phyloP scores from a whole-genome alignment of 192 early-diverging fungal species.

The Oehlia diaphana region DNA sequence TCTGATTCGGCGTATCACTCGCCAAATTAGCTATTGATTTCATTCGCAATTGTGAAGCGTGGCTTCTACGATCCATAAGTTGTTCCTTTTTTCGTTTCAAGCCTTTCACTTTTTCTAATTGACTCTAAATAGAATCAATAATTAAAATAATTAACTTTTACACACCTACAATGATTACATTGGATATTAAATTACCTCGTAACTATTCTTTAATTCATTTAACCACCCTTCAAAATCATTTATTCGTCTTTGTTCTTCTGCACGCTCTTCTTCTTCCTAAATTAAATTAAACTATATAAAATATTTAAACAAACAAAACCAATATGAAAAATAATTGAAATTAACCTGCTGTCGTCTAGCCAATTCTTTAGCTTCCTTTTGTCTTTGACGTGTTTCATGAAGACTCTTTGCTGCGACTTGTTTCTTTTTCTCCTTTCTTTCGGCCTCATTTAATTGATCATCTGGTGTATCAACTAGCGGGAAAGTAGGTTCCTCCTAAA shows the following conservation, averaged over 20 bases:
- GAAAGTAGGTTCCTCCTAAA: slow-evolving; percentile 67
- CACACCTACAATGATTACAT: background rate
- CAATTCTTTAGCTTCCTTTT: slow-evolving; percentile 71
- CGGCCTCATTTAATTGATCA: slow-evolving; percentile 72
- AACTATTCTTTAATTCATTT: slow-evolving; percentile 60
- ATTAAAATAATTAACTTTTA: background rate
- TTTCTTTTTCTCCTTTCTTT: slow-evolving; percentile 82
- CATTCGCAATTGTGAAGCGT: slow-evolving; percentile 84
- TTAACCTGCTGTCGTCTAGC: slow-evolving; percentile 51
- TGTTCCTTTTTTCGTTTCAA: slow-evolving; percentile 71
- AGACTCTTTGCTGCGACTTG: slow-evolving; percentile 73
- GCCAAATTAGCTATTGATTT: slow-evolving; percentile 84
- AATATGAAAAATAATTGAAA: background rate
- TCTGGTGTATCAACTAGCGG: slow-evolving; percentile 79
- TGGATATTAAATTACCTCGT: slow-evolving; percentile 39
- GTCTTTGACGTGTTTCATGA: slow-evolving; percentile 69
- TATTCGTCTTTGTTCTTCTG: slow-evolving; percentile 72
- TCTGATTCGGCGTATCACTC: slow-evolving; percentile 51
- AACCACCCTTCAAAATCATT: slow-evolving; percentile 75
- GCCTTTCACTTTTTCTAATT: slow-evolving; percentile 72
- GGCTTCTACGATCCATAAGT: slow-evolving; percentile 83
- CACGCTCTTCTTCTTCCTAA: slow-evolving; percentile 60
- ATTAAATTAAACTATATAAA: background rate
- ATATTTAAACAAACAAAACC: too few relatives aligned
- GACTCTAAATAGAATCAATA: slow-evolving; percentile 22